A percentile compares a stretch with the other conserved stretches of the same genome.
Conservation (phyloP, 2,329 filamentous ascomycete genomes). For the Periconia sp. region DNA sequence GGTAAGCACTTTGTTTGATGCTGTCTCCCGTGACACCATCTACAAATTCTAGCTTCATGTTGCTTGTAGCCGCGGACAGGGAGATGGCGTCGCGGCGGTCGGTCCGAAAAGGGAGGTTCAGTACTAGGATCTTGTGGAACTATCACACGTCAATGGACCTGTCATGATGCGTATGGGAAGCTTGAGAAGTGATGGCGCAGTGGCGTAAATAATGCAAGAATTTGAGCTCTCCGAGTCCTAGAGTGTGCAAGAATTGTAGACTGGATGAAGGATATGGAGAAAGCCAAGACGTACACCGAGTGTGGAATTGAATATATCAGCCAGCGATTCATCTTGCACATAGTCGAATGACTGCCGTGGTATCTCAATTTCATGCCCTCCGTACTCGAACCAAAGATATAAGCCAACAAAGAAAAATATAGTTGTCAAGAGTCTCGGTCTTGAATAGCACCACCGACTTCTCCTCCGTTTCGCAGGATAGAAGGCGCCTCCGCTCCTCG, state of each 20-base stretch:
- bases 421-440: constrained; percentile 32
- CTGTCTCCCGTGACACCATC: constrained; percentile 53
- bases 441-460: constrained; percentile 23
- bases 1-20: constrained; percentile 35
- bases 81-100: constrained; percentile 61
- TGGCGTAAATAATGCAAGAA: no score
- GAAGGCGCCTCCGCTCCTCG: constrained; percentile 21
- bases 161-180: constrained; percentile 10
- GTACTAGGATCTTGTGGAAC: constrained; percentile 62
- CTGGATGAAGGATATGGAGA: not conserved
- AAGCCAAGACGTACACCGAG: constrained; percentile 27
- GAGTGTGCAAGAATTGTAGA: no score
- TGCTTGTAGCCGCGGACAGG: constrained; percentile 55
- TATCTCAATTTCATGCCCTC: constrained; percentile 18
- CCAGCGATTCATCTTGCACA: constrained; percentile 27
- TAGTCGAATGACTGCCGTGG: constrained; percentile 30
- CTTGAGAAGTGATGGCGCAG: no score
- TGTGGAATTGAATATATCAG: constrained; percentile 34
- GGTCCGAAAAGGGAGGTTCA: constrained; percentile 59
- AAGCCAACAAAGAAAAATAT: constrained; percentile 24
- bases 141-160: constrained; percentile 35
- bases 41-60: constrained; percentile 56
- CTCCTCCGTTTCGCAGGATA: constrained; percentile 23
- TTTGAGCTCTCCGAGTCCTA: no score
- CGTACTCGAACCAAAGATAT: constrained; percentile 28